Evolutionary conservation across 2,329 filamentous ascomycete genomes (phyloP), one percentile per base, ranked within the genome.

Genomic region (Ceratocystis cacaofunesta): DNA sequence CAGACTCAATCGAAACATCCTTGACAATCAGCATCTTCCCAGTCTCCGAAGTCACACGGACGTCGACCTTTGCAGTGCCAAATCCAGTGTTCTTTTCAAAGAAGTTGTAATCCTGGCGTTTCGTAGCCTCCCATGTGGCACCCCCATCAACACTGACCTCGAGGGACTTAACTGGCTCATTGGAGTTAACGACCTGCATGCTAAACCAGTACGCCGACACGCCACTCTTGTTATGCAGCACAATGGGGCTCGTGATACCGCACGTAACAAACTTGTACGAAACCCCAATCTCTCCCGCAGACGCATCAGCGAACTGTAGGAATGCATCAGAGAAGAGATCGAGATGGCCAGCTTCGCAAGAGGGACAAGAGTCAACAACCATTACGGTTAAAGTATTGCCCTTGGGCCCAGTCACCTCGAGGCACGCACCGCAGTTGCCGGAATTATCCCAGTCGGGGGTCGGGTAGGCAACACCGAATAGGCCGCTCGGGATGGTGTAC

Each of bases 381-480:
- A 88, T 88, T 48, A 81, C 85, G 41, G 78, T 86, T 72, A 88
- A 79, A 28, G 75, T 77, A 66, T 81, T 82, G 19, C 83, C 84
- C 15, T 72, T 77, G 3, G 79, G 80, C 0, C 82, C 82, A 1
- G 78, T 84, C 43, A 88, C 82, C 63, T 78, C 73, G 12, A 88
- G 74, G 69, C 86, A 88, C 22, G 78, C 75, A 69, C 86, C 85
- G 70, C 86, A 89, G 68, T 82, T 76, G 52, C 75, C 78, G 1
- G 80, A 78, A 63, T 72, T 74, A 62, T 78, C 73, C 85, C 85
- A 88, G 69, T 79, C 80, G 2, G 77, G 74, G 48, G 79, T 79
- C 0, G 84, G 83, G 62, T 85, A 78, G 1, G 86, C 85, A 8
- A 84, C 85, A 65, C 86, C 85, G 70, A 76, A 82, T 65, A 87